Percentiles rank a stretch among this genome's conserved stretches.
These are phyloP conservation scores for Epichloe elymi DNA, from an alignment of 2,329 filamentous ascomycete genomes.

Conservation along the genomic window DNA sequence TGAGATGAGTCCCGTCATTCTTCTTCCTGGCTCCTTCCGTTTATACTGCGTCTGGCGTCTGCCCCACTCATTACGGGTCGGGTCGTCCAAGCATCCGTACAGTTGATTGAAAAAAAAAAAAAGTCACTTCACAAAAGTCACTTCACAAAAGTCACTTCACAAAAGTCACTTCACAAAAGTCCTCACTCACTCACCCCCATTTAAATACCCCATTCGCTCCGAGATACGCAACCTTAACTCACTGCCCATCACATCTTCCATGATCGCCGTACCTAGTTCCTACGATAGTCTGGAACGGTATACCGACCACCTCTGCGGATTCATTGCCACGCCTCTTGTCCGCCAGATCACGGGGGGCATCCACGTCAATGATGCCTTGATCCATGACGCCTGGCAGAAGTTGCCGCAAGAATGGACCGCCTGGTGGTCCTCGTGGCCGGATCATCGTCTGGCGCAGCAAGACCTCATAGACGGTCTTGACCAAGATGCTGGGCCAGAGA, in stretches of 20 bases:
- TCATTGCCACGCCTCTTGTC: constrained; percentile 15
- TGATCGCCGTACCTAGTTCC: constrained; percentile 8
- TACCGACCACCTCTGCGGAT: constrained; percentile 11
- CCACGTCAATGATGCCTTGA: constrained; percentile 21
- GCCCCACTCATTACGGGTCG: too few species aligned
- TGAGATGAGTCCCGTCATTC: too few species aligned
- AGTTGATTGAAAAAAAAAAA: too few species aligned
- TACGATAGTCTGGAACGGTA: constrained; percentile 11
- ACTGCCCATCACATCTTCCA: neutral
- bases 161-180: too few species aligned
- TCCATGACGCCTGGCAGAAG: constrained; percentile 16
- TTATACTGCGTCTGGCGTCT: too few species aligned
- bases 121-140: too few species aligned
- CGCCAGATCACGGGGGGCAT: constrained; percentile 22
- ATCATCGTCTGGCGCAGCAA: constrained; percentile 17
- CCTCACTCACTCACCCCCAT: too few species aligned
- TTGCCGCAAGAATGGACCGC: constrained; percentile 18
- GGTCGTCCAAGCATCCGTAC: too few species aligned
- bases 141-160: too few species aligned
- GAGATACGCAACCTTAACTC: too few species aligned
- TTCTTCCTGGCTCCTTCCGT: too few species aligned
- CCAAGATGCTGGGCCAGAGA: constrained; percentile 3
- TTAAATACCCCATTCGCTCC: too few species aligned
- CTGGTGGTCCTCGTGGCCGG: constrained; percentile 16
- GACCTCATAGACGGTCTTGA: constrained; percentile 17